phyloP scores from a whole-genome alignment of 176 grass and related monocot genomes.

The Zizania latifolia region DNA sequence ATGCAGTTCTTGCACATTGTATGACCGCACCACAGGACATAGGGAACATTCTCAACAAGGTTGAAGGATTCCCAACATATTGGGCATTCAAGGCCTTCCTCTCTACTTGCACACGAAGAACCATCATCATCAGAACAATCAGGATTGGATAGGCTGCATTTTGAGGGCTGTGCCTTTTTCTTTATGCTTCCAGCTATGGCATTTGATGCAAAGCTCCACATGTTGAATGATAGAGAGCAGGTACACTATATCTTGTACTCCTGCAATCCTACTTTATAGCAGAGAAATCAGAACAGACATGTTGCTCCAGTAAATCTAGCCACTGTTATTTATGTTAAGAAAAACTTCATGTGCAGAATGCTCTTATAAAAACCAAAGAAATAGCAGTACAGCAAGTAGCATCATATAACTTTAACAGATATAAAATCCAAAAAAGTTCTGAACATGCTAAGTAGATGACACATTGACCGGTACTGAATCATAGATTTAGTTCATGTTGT shows the following conservation, averaged over 20 bases:
- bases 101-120: slow-evolving; percentile 72
- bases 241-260: not conserved
- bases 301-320: not conserved
- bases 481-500: slow-evolving; percentile 1
- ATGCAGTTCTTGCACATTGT: slow-evolving; percentile 98
- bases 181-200: slow-evolving; percentile 52
- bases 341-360: not conserved
- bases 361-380: not conserved
- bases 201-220: slow-evolving; percentile 63
- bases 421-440: not conserved
- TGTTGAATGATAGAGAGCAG: slow-evolving; percentile 1
- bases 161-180: slow-evolving; percentile 35
- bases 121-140: slow-evolving; percentile 82
- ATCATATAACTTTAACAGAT: not conserved
- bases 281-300: slow-evolving; percentile 14
- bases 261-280: not conserved
- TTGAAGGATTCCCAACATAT: slow-evolving; percentile 98
- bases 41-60: slow-evolving; percentile 86
- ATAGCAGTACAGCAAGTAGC: not conserved
- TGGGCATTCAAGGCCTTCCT: slow-evolving; percentile 84
- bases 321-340: not conserved
- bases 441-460: not conserved
- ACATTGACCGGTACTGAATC: not conserved
- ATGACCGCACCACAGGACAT: slow-evolving; percentile 93
- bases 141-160: slow-evolving; percentile 29